Percentiles rank a stretch among this genome's conserved stretches.
These are phyloP conservation scores for Plicaturopsis crispa DNA, from an alignment of 768 basidiomycete genomes.

Conservation along the genomic window DNA sequence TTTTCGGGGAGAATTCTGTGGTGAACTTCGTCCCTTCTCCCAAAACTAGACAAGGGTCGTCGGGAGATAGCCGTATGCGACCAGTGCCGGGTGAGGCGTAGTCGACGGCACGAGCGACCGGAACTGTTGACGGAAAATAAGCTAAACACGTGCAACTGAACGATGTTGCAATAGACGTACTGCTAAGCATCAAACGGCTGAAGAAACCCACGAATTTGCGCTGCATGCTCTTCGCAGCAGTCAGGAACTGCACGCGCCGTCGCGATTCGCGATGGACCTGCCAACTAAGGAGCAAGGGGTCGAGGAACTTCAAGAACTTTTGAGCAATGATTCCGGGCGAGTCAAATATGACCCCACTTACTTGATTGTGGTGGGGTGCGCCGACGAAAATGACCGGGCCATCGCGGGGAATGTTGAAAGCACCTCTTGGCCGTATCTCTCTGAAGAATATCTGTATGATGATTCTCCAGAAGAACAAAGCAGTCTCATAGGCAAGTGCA, in stretches of 20 bases:
- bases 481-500: constrained; percentile 76
- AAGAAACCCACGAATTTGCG: constrained; percentile 75
- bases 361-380: constrained; percentile 91
- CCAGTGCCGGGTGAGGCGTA: constrained; percentile 72
- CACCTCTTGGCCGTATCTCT: constrained; percentile 88
- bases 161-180: constrained; percentile 34
- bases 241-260: constrained; percentile 78
- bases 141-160: constrained; percentile 1
- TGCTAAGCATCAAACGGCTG: constrained; percentile 78
- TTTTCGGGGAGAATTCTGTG: constrained; percentile 63
- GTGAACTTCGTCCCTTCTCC: constrained; percentile 80
- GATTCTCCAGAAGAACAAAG: constrained; percentile 77
- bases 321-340: constrained; percentile 3
- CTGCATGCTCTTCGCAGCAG: constrained; percentile 86
- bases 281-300: constrained; percentile 77
- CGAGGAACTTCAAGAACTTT: constrained; percentile 64
- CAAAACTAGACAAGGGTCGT: constrained; percentile 75
- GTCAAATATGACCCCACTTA: constrained; percentile 21
- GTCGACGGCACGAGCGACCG: constrained; percentile 89
- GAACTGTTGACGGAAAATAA: constrained; percentile 46
- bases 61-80: constrained; percentile 55
- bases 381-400: constrained; percentile 92
- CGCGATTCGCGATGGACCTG: constrained; percentile 82
- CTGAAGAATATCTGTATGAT: constrained; percentile 94
- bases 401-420: constrained; percentile 87